Base-by-base conservation (phyloP, 352 stramenopile genomes). In the Phytophthora quininea region DNA sequence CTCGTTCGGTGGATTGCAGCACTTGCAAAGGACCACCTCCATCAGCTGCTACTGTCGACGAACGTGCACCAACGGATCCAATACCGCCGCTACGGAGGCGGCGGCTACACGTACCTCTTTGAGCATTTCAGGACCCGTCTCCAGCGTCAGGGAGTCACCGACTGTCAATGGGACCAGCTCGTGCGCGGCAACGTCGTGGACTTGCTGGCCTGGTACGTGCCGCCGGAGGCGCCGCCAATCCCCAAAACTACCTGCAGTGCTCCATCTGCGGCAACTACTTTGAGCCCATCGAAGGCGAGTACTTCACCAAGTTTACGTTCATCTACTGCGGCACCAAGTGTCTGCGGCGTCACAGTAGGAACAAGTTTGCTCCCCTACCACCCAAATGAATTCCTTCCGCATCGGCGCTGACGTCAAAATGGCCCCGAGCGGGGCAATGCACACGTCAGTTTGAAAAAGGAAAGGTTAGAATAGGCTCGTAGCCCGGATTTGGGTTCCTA, bases 231-330 rank as follows among this genome's bases (percentile, higher is more conserved):
- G n/a, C 74, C 83, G 0, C 73, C 69, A 15, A 77, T 88, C 55
- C 86, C 86, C 30, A 93, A 94, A 57, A 74, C 91, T 56, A 84
- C 42, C 58, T 94, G 37, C 69, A 78, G 45, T 96, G 88, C 69
- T 92, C 76, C 29, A 90, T 96, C 59, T 96, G 88, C 67, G 37
- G 52, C 6, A 76, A 82, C 30, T 74, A 67, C 55, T 96, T 96
- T 60, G 88, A 96, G 69, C 88, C 88, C 8, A 87, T 96, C 58
- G 86, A 90, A 15, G 88, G 88, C 30, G 86, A 96, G 65, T 96
- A 94, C 68, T 96, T 93, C 42, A 90, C 88, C 50, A 96, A 96
- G 72, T 94, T 93, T 53, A 65, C 76, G 54, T 96, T 92, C 61
- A 79, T 69, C 12, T 96, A 96, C 67, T 96, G 88, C 63, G 79